Evolutionary conservation across 2,329 filamentous ascomycete genomes (phyloP), one percentile per base, ranked within the genome.

Genomic region (Penicillium italicum): DNA sequence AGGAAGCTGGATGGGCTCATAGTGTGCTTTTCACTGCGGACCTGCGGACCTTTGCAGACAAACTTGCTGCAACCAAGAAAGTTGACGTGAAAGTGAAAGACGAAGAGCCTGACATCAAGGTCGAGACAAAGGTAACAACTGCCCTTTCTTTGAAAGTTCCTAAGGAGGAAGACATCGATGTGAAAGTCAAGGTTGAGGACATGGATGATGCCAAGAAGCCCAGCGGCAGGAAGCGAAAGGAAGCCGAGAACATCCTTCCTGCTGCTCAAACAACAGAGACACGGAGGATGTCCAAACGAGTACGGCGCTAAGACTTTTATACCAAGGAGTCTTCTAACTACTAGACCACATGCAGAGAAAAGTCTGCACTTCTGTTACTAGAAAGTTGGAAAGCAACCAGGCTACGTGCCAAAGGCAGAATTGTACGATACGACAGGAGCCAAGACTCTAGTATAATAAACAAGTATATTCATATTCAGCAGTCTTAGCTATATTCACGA

Each of bases 21-120:
- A 96, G 90, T 3, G 94, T 99, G 9, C 79, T 99, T 12, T 99
- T 99, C 69, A 96, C 94, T 0, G 95, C 94, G 0, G 92, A 99
- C 69, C 74, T 99, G 54, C 89, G 85, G 68, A 84, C 90, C 0
- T 97, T 97, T 67, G 87, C 91, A 0, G 88, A 90, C 62, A 81
- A 78, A 62, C 69, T 84, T n/a, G 70, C 66, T 63, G 70, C 68
- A 62, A 69, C 71, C 33, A 70, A 73, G 63, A 71, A 72, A 52
- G 69, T 75, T 38, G 65, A 72, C 20, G 62, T 74, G 33, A 63
- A 72, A 10, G 65, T 68, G 20, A 69, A 71, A 50, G 64, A 71
- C 33, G 63, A 64, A 30, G 61, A 66, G 16, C 49, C 59, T 16
- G 64, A 68, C 31, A 60, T 67, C 6, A 61, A 70, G 45, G 59